Percentiles rank a stretch among this genome's conserved stretches.
Conservation (phyloP, 345 rosid species). For the Pistacia atlantica region DNA sequence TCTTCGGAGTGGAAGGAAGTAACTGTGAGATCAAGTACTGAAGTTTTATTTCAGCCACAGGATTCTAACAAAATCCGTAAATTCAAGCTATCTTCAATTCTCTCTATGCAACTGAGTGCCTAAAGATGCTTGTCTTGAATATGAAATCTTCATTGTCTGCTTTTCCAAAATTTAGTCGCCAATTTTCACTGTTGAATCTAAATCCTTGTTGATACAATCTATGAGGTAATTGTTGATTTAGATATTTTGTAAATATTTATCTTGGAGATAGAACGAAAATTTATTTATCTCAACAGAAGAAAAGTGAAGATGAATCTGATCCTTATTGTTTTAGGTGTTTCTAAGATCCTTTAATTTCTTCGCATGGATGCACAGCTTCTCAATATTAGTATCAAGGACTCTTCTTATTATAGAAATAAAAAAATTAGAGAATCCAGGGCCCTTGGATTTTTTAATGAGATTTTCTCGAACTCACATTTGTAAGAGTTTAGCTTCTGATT, state of each 20-base stretch:
- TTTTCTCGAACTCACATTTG: too few species aligned
- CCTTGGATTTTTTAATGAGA: too few species aligned
- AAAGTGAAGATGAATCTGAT: not conserved
- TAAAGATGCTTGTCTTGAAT: constrained; percentile 20
- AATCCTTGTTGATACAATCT: not conserved
- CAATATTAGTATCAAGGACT: not conserved
- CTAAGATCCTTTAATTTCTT: not conserved
- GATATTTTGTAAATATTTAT: constrained; percentile 6
- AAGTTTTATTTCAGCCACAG: constrained; percentile 65
- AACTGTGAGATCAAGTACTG: constrained; percentile 79
- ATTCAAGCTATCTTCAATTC: constrained; percentile 71
- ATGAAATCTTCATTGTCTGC: too few species aligned
- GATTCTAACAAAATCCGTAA: constrained; percentile 62
- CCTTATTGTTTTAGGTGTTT: too few species aligned
- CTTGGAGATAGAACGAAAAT: not conserved
- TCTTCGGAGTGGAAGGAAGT: constrained; percentile 79
- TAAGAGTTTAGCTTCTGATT: too few species aligned
- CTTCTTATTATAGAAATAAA: not conserved
- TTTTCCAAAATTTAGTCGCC: too few species aligned
- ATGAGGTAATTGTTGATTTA: not conserved
- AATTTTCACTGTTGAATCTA: not conserved
- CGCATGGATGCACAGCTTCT: not conserved
- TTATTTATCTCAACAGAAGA: not conserved
- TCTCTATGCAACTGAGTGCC: constrained; percentile 75
- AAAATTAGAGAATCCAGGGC: too few species aligned